Percentiles rank a stretch among this genome's conserved stretches.
Evolutionary conservation across 2,329 filamentous ascomycete species (phyloP).

Genomic region (Alternaria infectoria): DNA sequence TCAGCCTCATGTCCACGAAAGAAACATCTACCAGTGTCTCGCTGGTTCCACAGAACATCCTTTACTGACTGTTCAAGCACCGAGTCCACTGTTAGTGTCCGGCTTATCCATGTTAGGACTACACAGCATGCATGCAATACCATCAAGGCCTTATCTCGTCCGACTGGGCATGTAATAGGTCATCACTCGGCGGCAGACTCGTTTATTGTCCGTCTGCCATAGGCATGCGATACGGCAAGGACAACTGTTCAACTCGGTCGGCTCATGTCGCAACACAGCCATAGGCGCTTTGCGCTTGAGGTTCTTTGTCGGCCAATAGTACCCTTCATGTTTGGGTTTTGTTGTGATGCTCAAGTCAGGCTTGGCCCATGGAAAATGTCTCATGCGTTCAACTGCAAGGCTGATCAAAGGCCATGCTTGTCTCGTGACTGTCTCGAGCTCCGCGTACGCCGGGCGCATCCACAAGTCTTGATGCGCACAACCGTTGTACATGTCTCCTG

Average conservation of each 20-base stretch:
- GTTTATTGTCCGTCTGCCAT: background rate
- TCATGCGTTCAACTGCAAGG: conserved; percentile 7
- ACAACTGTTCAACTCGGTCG: background rate
- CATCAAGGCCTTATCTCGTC: conserved; percentile 4
- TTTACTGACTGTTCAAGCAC: background rate
- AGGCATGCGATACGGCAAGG: background rate
- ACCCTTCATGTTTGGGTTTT: background rate
- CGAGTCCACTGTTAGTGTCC: conserved; percentile 12
- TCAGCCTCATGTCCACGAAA: conserved; percentile 29
- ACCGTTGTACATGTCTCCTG: background rate
- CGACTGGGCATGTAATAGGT: conserved; percentile 16
- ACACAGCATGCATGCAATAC: conserved; percentile 6
- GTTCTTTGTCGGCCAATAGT: conserved; percentile 1
- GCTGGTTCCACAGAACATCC: conserved; percentile 6
- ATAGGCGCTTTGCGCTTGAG: conserved; percentile 6
- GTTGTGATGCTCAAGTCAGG: background rate
- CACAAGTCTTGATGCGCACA: background rate
- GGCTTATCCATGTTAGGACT: conserved; percentile 15
- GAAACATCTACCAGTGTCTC: conserved; percentile 16
- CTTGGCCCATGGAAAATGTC: background rate
- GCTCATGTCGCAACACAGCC: conserved; percentile 9
- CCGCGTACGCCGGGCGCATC: conserved; percentile 1
- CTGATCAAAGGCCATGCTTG: conserved; percentile 11
- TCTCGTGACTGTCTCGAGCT: conserved; percentile 18
- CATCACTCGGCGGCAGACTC: conserved; percentile 1